Evolutionary conservation across 1,139 yeast species (phyloP), one percentile per base, ranked within the genome.

Genomic region (Saccharomyces hybrid): DNA sequence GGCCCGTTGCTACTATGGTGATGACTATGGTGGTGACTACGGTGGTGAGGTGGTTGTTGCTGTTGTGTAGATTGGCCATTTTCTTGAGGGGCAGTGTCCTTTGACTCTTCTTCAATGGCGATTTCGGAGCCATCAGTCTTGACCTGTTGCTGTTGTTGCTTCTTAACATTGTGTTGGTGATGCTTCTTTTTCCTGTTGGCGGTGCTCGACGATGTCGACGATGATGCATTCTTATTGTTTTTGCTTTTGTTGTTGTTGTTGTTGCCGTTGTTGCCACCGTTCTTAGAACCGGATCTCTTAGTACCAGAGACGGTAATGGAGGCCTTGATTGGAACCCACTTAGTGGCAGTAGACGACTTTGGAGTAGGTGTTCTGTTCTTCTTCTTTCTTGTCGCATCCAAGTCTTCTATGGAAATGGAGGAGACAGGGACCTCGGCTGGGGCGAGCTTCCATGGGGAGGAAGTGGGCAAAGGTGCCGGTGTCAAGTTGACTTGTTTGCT

Each of bases 271-370:
- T 16, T 48, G 5, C 25, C 44, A 38, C 44, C 44, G 25, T 38
- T 38, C 25, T 38, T 38, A 16, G 44, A 38, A 19, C 44, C 44
- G 8, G 44, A 38, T 38, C 44, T 38, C 25, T 38, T 38, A 6
- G 41, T 46, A 19, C 42, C 34, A n/a, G 50, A 32, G 19, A 51
- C 82, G 1, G 58, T 57, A 54, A 86, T 84, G 59, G 85, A 81
- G 31, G 93, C 95, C 61, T 82, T 80, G 68, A 85, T 83, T n/a
- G 96, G 96, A 49, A 88, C 86, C 96, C 96, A 89, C 71, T 88
- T 88, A 64, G 86, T 90, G 61, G 84, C 82, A 60, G 84, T 82
- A 38, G 87, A 80, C 60, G 83, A 78, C 58, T 79, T 79, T 54
- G 72, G 74, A 25, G 71, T 69, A 26, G 70, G 61, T 38, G 67